Base-by-base conservation (phyloP, 805 yeast species). In the Candida sphagnicola region DNA sequence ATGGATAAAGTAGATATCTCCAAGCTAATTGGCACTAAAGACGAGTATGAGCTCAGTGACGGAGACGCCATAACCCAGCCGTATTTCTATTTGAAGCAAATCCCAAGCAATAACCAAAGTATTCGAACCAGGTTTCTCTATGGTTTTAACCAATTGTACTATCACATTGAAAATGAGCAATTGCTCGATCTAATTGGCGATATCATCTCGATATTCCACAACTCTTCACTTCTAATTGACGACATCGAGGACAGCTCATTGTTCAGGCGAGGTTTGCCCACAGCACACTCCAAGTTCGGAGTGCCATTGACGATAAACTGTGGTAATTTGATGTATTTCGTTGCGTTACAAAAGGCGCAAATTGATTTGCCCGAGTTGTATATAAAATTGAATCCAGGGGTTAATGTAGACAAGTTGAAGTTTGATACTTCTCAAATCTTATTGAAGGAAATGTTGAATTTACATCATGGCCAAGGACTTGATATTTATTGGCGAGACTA, bases 391-490 rank as follows among this genome's bases (percentile, higher is more conserved):
- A 15, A 19, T n/a, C 4, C 23, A 60, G 39, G 41, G 51, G 45
- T 52, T 68, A 46, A 53, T 61, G 40, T 19, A 49, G 53, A 48
- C 34, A 42, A 34, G 21, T 47, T 43, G 32, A 50, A 50, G 50
- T 49, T 47, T 35, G 67, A 59, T 12, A 60, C 66, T 3, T 46
- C 57, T 50, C 54, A 55, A 15, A 70, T 80, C 1, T 72, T 80
- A 43, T 68, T 77, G 43, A 85, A 85, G 36, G 96, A 90, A 50
- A 69, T 90, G 78, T 57, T 85, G 37, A 81, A 84, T 51, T 62
- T 90, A 41, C 97, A 90, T 56, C 71, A 84, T 34, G 98, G 98
- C 4, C 98, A 90, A 65, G 95, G 95, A 0, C 60, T 84, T 43
- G 98, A 90, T 50, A 71, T 90, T 15, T 83, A 80, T 57, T 90